These are phyloP conservation scores for Ophiorrhiza pumila DNA, from an alignment of 257 asterid species.

Conservation along the genomic window DNA sequence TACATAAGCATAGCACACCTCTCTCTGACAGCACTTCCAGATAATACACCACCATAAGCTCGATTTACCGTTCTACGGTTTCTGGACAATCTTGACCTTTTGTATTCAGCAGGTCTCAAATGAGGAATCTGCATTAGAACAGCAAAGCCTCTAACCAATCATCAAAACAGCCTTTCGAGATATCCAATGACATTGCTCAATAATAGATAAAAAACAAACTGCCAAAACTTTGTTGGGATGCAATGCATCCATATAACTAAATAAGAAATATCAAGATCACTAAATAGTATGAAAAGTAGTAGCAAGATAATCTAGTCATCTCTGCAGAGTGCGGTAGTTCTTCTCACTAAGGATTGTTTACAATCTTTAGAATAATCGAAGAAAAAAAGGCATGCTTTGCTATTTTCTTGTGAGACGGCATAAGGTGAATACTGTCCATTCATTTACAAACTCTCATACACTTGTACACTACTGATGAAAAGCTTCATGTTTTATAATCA, in stretches of 20 bases:
- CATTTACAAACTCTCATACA: neutral
- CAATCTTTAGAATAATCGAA: neutral
- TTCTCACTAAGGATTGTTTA: neutral
- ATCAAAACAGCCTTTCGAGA: neutral
- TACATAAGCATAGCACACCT: slow-evolving; percentile 32
- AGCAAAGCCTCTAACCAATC: slow-evolving; percentile 6
- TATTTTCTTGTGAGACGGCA: neutral
- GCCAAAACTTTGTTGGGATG: neutral
- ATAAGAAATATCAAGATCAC: neutral
- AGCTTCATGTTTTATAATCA: neutral
- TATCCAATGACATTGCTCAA: neutral
- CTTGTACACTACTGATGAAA: neutral
- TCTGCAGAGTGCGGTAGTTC: neutral
- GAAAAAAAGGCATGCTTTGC: neutral
- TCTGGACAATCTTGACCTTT: slow-evolving; percentile 65
- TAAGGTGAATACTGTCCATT: neutral
- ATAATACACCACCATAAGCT: slow-evolving; percentile 67
- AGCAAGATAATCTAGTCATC: neutral
- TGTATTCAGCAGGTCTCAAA: slow-evolving; percentile 71
- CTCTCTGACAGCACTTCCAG: slow-evolving; percentile 68
- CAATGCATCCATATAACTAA: neutral
- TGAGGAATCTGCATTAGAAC: slow-evolving; percentile 53
- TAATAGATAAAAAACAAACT: neutral
- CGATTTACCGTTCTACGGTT: slow-evolving; percentile 77
- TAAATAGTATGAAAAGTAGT: neutral